Conservation (phyloP, 768 basidiomycete species). For the Baorangia bicolor region DNA sequence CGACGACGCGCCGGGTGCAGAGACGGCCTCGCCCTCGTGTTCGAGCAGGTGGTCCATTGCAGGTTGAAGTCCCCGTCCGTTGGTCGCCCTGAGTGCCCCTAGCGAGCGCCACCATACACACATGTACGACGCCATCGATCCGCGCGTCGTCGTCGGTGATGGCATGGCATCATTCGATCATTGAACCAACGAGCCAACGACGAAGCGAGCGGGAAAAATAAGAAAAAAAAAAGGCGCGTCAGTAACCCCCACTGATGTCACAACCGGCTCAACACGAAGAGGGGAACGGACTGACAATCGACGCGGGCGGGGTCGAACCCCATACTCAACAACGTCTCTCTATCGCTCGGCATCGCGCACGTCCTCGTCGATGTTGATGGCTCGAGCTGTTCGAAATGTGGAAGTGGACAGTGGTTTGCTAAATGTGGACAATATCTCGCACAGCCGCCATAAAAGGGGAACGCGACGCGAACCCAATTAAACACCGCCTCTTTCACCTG, state of each 20-base stretch:
- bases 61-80: slow-evolving; percentile 80
- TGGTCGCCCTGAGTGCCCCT: slow-evolving; percentile 92
- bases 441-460: background rate
- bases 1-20: slow-evolving; percentile 44
- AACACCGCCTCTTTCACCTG: background rate
- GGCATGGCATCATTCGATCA: too few species aligned
- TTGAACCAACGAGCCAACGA: background rate
- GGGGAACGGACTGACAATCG: slow-evolving; percentile 62
- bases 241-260: background rate
- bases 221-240: background rate
- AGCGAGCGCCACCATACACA: background rate
- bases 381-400: too few species aligned
- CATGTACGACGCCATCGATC: background rate
- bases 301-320: slow-evolving; percentile 84
- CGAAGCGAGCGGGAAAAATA: background rate
- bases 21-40: slow-evolving; percentile 73
- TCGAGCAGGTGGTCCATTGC: slow-evolving; percentile 89
- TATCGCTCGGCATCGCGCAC: slow-evolving; percentile 50
- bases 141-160: background rate
- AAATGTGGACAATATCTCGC: background rate
- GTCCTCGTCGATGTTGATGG: background rate
- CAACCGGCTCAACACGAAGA: background rate
- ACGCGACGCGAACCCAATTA: too few species aligned
- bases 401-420: too few species aligned
- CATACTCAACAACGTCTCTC: slow-evolving; percentile 77